Conservation (phyloP, 257 asterid species). For the Rehmannia glutinosa region DNA sequence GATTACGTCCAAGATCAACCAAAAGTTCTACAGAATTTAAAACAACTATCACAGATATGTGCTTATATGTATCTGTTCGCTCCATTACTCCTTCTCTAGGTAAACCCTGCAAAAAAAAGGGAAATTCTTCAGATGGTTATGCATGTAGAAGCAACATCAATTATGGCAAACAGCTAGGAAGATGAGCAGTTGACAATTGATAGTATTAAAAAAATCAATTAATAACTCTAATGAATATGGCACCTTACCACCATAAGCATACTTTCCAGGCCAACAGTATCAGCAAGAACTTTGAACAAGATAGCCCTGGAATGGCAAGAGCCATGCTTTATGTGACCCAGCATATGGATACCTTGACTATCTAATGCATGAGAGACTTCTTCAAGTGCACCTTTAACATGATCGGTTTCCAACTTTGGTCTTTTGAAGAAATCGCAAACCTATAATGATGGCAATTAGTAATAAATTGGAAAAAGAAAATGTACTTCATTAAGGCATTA, state of each 20-base stretch:
- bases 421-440: slow-evolving; percentile 72
- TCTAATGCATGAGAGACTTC: slow-evolving; percentile 69
- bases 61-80: slow-evolving; percentile 62
- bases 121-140: neutral
- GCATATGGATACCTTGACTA: slow-evolving; percentile 77
- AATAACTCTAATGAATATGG: slow-evolving; percentile 15
- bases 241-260: slow-evolving; percentile 82
- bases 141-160: slow-evolving; percentile 7
- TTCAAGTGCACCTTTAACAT: slow-evolving; percentile 66
- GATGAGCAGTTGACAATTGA: slow-evolving; percentile 1
- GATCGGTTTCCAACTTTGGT: slow-evolving; percentile 54
- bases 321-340: slow-evolving; percentile 78
- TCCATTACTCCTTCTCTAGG: slow-evolving; percentile 66
- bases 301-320: slow-evolving; percentile 84
- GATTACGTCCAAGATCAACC: slow-evolving; percentile 81
- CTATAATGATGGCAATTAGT: slow-evolving; percentile 29
- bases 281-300: slow-evolving; percentile 92
- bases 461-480: neutral
- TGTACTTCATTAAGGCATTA: neutral
- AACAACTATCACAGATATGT: slow-evolving; percentile 61
- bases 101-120: slow-evolving; percentile 49
- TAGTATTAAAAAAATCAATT: slow-evolving; percentile 4
- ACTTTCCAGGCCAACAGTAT: slow-evolving; percentile 69
- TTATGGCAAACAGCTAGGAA: neutral
- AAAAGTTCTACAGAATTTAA: slow-evolving; percentile 66